Base-by-base conservation (phyloP, 176 grass and related monocot species). In the Aegilops bicornis region DNA sequence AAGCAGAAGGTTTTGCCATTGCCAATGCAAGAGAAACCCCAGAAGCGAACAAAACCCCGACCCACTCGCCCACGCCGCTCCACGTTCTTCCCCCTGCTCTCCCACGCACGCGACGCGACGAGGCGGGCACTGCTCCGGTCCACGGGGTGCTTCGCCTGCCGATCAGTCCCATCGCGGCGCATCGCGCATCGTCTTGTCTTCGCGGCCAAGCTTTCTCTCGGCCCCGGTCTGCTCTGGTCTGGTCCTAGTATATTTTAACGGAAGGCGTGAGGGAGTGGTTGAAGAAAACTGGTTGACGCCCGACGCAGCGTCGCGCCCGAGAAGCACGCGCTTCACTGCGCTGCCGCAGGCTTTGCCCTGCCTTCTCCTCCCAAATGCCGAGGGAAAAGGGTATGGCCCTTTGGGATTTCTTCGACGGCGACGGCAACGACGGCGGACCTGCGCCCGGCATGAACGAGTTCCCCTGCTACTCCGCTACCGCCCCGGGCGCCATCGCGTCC, bases 351-450 rank as follows among this genome's bases (percentile, higher is more conserved):
- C 54, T 58, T 56, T 58, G 6, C 6, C 54, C 19, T 58, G 17
- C 17, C 72, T 72, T 50, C 78, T 39, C 60, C 31, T 62, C 66
- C 22, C 48, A 20, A 1, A 13, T n/a, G 72, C 50, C 19, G 12
- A 19, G 25, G 13, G 63, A 72, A n/a, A 11, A 58, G 68, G 10
- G n/a, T 1, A 91, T 85, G 91, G 88, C 78, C 80, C 84, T 87
- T 27, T 86, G 87, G 17, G 84, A 84, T 25, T 76, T 91, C 76
- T 69, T 93, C 70, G 79, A 88, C 73, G 69, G 52, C 73, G 15
- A 14, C 71, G 37, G 1, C 8, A 10, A 2, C 70, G 8, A 73
- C 43, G 78, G 30, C 81, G 64, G 58, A 10, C 52, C 37, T 7
- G 80, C 32, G 7, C 32, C 69, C 31, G 69, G 56, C 82, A 42